Conservation (phyloP, 805 yeast genomes). For the Metschnikowia lunata region DNA sequence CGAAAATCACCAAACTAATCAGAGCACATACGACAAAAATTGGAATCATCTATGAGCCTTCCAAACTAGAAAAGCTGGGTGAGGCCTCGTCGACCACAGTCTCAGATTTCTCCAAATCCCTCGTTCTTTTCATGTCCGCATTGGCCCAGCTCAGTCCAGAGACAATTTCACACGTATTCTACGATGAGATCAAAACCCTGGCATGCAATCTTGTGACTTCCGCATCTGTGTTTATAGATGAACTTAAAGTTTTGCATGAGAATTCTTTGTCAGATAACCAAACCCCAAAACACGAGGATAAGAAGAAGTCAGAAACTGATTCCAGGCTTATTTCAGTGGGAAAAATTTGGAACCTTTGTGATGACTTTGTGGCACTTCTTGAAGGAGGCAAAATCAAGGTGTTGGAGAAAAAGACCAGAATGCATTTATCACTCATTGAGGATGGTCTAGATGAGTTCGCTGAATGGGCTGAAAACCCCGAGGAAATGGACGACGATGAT, state of each 20-base stretch:
- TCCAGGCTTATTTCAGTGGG: slow-evolving; percentile 57
- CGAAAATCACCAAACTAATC: slow-evolving; percentile 54
- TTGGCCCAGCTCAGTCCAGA: slow-evolving; percentile 27
- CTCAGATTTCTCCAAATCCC: slow-evolving; percentile 41
- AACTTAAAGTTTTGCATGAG: slow-evolving; percentile 21
- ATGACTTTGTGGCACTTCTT: slow-evolving; percentile 38
- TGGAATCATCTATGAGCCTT: slow-evolving; percentile 65
- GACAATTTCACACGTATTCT: slow-evolving; percentile 34
- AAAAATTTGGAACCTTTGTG: slow-evolving; percentile 68
- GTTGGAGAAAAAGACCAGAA: slow-evolving; percentile 43
- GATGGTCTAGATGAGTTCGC: slow-evolving; percentile 66
- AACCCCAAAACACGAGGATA: neutral
- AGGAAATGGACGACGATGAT: slow-evolving; percentile 42
- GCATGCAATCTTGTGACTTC: slow-evolving; percentile 18
- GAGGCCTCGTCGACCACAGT: slow-evolving; percentile 49
- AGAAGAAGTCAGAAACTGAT: slow-evolving; percentile 17
- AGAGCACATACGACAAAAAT: slow-evolving; percentile 77
- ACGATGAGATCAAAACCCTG: slow-evolving; percentile 29
- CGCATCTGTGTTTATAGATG: slow-evolving; percentile 21
- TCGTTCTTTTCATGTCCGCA: slow-evolving; percentile 44
- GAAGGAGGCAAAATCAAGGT: slow-evolving; percentile 52
- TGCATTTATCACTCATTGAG: slow-evolving; percentile 43
- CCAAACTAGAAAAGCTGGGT: slow-evolving; percentile 34
- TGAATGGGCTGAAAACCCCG: slow-evolving; percentile 67
- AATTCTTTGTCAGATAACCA: neutral